Percentiles rank a stretch among this genome's conserved stretches.
phyloP scores from a whole-genome alignment of 1,139 yeast genomes.

The Candida tetrigidarum region DNA sequence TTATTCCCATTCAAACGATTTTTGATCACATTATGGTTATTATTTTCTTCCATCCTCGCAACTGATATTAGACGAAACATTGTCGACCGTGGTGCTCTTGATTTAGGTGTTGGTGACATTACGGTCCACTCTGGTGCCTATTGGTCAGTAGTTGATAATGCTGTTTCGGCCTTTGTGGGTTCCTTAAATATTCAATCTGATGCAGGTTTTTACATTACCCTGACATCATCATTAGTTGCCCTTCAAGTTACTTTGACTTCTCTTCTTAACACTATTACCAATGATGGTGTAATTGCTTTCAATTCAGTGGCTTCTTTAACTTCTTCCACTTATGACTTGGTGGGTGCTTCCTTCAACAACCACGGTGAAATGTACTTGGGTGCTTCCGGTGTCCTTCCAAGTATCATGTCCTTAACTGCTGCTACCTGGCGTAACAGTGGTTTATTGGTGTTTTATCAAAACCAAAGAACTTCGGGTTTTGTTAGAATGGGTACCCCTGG shows the following conservation, averaged over 20 bases:
- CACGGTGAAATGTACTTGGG: slow-evolving; percentile 33
- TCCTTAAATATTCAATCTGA: slow-evolving; percentile 21
- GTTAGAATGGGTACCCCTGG: slow-evolving; percentile 26
- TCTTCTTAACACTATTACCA: slow-evolving; percentile 20
- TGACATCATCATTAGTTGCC: slow-evolving; percentile 10
- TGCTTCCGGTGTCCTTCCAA: slow-evolving; percentile 24
- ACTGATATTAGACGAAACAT: slow-evolving; percentile 8
- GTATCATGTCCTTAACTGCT: slow-evolving; percentile 26
- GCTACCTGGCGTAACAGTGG: slow-evolving; percentile 31
- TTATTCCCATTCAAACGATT: not conserved
- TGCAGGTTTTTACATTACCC: slow-evolving; percentile 26
- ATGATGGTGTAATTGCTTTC: slow-evolving; percentile 29
- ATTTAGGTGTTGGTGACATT: slow-evolving; percentile 25
- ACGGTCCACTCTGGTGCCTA: too few relatives aligned
- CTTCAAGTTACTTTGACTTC: slow-evolving; percentile 18
- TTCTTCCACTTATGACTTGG: slow-evolving; percentile 25
- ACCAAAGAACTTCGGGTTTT: slow-evolving; percentile 22
- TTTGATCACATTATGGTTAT: not conserved
- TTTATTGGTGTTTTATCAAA: slow-evolving; percentile 27
- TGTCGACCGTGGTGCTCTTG: slow-evolving; percentile 23
- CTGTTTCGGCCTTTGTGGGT: slow-evolving; percentile 29
- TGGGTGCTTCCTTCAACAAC: slow-evolving; percentile 27
- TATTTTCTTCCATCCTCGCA: not conserved
- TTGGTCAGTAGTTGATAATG: slow-evolving; percentile 38
- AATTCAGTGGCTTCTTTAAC: slow-evolving; percentile 22